Evolutionary conservation across 306 rosid genomes (phyloP).

Genomic region (Aeschynomene evenia): DNA sequence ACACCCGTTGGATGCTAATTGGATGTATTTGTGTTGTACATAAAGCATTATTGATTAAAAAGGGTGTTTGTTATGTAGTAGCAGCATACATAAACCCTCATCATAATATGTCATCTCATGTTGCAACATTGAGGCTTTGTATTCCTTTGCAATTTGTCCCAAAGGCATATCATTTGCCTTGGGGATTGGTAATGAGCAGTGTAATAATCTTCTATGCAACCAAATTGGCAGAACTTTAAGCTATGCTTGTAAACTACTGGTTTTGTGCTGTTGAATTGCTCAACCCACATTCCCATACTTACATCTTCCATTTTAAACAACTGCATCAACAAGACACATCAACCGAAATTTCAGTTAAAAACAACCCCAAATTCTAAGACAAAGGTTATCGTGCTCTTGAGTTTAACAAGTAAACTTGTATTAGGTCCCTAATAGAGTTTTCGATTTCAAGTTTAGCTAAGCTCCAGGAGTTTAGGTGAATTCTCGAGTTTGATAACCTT

Average conservation of each 20-base stretch:
- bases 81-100: not conserved
- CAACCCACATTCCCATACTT: slow-evolving; percentile 93
- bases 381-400: too few relatives aligned
- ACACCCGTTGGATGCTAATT: too few relatives aligned
- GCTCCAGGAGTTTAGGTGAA: too few relatives aligned
- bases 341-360: not conserved
- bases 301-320: slow-evolving; percentile 91
- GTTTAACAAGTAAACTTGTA: too few relatives aligned
- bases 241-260: slow-evolving; percentile 58
- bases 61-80: too few relatives aligned
- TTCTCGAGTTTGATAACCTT: too few relatives aligned
- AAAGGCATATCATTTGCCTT: slow-evolving; percentile 75
- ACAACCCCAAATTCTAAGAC: not conserved
- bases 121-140: slow-evolving; percentile 44
- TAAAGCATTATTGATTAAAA: too few relatives aligned
- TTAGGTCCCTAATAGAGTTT: too few relatives aligned
- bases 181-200: slow-evolving; percentile 92
- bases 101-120: slow-evolving; percentile 30
- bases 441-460: too few relatives aligned
- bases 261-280: slow-evolving; percentile 60
- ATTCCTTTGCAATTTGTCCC: slow-evolving; percentile 39
- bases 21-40: too few relatives aligned
- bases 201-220: slow-evolving; percentile 68
- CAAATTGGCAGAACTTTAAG: slow-evolving; percentile 71
- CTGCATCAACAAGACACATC: slow-evolving; percentile 38